Conservation (phyloP, 352 stramenopile genomes). For the Pythium volutum region DNA sequence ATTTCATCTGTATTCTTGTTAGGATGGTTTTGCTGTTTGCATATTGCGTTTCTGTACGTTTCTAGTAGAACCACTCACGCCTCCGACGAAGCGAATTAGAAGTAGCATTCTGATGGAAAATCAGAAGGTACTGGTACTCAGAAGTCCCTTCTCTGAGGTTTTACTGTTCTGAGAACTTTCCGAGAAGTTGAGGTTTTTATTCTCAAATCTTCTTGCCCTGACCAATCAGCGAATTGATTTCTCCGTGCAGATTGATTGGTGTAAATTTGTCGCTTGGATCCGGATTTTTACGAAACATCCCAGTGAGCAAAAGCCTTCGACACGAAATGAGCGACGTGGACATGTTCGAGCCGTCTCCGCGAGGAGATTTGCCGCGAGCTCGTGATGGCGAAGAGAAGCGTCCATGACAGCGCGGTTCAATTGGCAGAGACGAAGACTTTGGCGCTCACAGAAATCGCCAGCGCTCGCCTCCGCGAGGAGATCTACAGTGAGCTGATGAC, state of each 20-base stretch:
- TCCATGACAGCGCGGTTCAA: too few relatives aligned
- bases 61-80: too few relatives aligned
- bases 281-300: background rate
- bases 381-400: too few relatives aligned
- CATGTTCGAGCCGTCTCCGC: too few relatives aligned
- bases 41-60: too few relatives aligned
- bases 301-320: background rate
- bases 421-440: background rate
- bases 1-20: too few relatives aligned
- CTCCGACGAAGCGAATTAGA: conserved; percentile 7
- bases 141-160: conserved; percentile 4
- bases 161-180: background rate
- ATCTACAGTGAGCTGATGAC: background rate
- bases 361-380: background rate
- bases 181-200: conserved; percentile 6
- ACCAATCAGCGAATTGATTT: background rate
- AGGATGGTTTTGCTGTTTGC: too few relatives aligned
- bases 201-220: background rate
- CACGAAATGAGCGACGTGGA: background rate
- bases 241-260: background rate
- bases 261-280: background rate
- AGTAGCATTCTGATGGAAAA: background rate
- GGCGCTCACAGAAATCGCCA: background rate
- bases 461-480: too few relatives aligned
- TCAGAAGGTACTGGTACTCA: background rate